These are phyloP conservation scores for Boletus vermiculosoides DNA, from an alignment of 768 basidiomycete species.

Conservation along the genomic window DNA sequence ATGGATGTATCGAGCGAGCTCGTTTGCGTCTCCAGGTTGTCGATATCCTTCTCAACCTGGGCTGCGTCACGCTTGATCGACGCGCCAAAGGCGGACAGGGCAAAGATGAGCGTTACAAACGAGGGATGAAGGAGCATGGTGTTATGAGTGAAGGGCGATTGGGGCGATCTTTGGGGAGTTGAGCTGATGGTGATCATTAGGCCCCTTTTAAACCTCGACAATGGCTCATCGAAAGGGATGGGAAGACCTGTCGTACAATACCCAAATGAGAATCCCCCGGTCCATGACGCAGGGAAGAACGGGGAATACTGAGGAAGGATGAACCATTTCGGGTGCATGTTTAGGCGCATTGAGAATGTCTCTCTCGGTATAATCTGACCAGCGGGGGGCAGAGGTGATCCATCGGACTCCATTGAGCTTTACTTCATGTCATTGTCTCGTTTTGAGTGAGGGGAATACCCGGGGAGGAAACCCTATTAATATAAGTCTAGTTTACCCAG, in stretches of 20 bases:
- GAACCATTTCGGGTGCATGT: background rate
- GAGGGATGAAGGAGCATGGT: constrained; percentile 14
- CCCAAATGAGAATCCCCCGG: background rate
- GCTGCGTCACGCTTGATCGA: constrained; percentile 6
- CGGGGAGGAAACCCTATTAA: background rate
- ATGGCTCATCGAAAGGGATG: background rate
- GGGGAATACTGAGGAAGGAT: background rate
- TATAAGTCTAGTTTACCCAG: background rate
- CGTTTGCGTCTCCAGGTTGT: fast-evolving
- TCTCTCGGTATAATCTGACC: background rate
- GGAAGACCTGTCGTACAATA: background rate
- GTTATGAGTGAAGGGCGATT: background rate
- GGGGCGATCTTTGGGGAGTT: background rate
- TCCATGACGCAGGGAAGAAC: background rate
- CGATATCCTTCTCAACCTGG: background rate
- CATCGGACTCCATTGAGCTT: background rate
- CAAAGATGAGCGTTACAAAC: constrained; percentile 11
- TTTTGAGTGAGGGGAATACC: background rate
- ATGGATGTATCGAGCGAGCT: background rate
- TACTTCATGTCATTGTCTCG: background rate
- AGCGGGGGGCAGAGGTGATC: too few relatives aligned
- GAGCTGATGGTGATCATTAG: too few relatives aligned
- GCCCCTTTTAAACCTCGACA: constrained; percentile 2
- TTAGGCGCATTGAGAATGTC: background rate
- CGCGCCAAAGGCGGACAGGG: constrained; percentile 8